Conservation (phyloP, 2,329 filamentous ascomycete genomes). For the Microdochium trichocladiopsis region DNA sequence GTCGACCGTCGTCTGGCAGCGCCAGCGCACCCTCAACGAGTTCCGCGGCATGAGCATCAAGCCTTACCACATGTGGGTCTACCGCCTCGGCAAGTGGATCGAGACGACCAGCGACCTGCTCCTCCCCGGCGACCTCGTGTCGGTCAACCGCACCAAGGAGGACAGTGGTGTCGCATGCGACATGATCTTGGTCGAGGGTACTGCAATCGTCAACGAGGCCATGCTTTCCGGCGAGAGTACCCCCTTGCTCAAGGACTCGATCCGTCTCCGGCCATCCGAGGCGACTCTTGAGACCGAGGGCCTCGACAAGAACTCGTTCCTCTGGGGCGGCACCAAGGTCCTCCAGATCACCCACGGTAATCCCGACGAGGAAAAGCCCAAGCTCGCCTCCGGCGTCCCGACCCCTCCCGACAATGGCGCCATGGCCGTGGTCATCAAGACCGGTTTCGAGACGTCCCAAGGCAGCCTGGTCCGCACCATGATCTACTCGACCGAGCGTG, state of each 20-base stretch:
- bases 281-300: conserved; percentile 79
- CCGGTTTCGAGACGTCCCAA: conserved; percentile 97
- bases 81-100: conserved; percentile 78
- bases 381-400: conserved; percentile 68
- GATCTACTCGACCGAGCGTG: conserved; percentile 98
- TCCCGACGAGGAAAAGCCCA: conserved; percentile 64
- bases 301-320: conserved; percentile 91
- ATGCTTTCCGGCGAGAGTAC: conserved; percentile 99
- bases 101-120: conserved; percentile 87
- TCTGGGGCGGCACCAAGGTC: conserved; percentile 96
- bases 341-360: conserved; percentile 89
- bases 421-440: conserved; percentile 91
- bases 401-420: conserved; percentile 89
- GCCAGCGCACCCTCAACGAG: conserved; percentile 89
- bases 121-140: conserved; percentile 87
- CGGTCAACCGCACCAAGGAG: conserved; percentile 89
- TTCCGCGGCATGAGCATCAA: conserved; percentile 99
- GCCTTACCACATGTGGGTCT: conserved; percentile 91
- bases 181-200: conserved; percentile 90
- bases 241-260: conserved; percentile 89
- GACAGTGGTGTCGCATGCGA: conserved; percentile 96
- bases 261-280: conserved; percentile 81
- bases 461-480: conserved; percentile 96
- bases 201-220: conserved; percentile 96
- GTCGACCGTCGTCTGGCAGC: conserved; percentile 98